Evolutionary conservation across 208 protist genomes (phyloP), one percentile per base, ranked within the genome.

Genomic region (Trypanosoma mega): DNA sequence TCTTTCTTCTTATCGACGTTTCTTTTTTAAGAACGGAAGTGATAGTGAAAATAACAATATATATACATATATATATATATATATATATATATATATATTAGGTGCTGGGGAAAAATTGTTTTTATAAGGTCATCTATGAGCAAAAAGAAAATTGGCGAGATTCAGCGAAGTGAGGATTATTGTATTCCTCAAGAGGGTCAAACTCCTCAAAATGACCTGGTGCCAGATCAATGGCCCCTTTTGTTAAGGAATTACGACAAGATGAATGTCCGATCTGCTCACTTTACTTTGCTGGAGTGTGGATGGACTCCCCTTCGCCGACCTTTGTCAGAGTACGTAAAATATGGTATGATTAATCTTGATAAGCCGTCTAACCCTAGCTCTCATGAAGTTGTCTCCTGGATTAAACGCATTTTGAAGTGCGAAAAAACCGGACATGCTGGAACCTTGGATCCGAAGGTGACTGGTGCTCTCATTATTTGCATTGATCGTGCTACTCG

Each of bases 351-450:
- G 68, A 99, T 99, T 76, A 99, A 99, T 86, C 93, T 99, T 37
- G 99, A 99, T 82, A 99, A 99, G 81, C 98, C 99, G 9, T 97
- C 98, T 12, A 99, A 99, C 74, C 99, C 99, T 68, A 99, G 98
- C 39, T 99, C 98, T 46, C 99, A 99, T 78, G 99, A 99, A 83
- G 98, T 99, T 63, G 99, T 99, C 16, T 97, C 99, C 2, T 99
- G 99, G 99, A 96, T 99, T 55, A 98, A 98, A 62, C 85, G 96
- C 3, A 99, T 99, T 68, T 75, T 99, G 5, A 92, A 87, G 60
- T 90, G 82, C 67, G 98, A 99, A 45, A 99, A 99, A 83, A 99
- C 99, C 41, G 99, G 99, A 39, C 99, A 99, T 86, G 92, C 85
- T 45, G 99, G 99, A 60, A 99, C 99, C 3, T 88, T 99, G 1